Percentiles rank a stretch among this genome's conserved stretches.
Conservation (phyloP, 2,329 filamentous ascomycete genomes). For the Calonectria crousiana region DNA sequence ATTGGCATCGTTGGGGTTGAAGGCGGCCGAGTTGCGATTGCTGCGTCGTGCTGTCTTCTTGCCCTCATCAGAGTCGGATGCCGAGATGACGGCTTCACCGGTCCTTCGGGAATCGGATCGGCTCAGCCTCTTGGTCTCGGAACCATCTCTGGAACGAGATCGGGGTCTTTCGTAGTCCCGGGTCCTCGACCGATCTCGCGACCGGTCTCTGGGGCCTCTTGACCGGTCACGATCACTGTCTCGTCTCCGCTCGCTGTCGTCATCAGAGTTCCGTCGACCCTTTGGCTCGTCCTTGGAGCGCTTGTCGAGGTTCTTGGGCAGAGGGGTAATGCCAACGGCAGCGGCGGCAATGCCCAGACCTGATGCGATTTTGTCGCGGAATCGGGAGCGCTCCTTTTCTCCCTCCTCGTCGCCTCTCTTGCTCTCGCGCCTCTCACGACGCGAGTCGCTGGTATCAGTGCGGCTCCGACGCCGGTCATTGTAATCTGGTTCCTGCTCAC, state of each 20-base stretch:
- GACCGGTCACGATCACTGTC: slow-evolving; percentile 37
- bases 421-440: slow-evolving; percentile 47
- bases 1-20: slow-evolving; percentile 66
- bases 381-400: slow-evolving; percentile 56
- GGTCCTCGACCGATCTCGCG: slow-evolving; percentile 33
- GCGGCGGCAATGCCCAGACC: slow-evolving; percentile 63
- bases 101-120: slow-evolving; percentile 53
- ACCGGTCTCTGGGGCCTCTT: slow-evolving; percentile 26
- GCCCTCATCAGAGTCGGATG: slow-evolving; percentile 58
- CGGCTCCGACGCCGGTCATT: slow-evolving; percentile 46
- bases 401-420: slow-evolving; percentile 50
- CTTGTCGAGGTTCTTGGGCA: slow-evolving; percentile 54
- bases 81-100: slow-evolving; percentile 49
- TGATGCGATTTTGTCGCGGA: slow-evolving; percentile 61
- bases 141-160: slow-evolving; percentile 18
- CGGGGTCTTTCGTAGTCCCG: slow-evolving; percentile 37
- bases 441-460: slow-evolving; percentile 42
- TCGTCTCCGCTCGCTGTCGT: slow-evolving; percentile 43
- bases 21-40: slow-evolving; percentile 54
- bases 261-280: slow-evolving; percentile 48
- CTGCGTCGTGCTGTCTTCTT: slow-evolving; percentile 54
- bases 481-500: slow-evolving; percentile 45
- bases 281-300: slow-evolving; percentile 47
- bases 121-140: slow-evolving; percentile 45
- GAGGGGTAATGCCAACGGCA: slow-evolving; percentile 58